Conservation (phyloP, 108 stramenopile species). For the Cyclotella atomus region DNA sequence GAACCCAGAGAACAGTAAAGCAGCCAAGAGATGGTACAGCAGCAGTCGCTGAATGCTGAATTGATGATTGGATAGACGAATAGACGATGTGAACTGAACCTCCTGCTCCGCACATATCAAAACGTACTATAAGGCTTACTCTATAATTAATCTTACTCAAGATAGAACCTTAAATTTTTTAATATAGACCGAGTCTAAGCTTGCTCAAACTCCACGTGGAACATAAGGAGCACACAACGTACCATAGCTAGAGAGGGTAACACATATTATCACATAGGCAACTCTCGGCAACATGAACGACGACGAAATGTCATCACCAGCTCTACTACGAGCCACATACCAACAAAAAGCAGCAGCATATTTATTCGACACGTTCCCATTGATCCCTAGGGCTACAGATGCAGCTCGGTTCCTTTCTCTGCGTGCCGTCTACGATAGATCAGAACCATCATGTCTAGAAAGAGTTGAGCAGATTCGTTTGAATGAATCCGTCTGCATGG, state of each 20-base stretch:
- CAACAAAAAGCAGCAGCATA: not conserved
- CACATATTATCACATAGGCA: not conserved
- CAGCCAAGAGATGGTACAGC: not conserved
- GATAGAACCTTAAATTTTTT: no score
- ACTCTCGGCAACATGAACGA: not conserved
- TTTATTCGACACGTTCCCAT: not conserved
- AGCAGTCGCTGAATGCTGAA: no score
- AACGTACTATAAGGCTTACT: no score
- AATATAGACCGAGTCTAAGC: not conserved
- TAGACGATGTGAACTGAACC: no score
- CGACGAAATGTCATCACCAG: not conserved
- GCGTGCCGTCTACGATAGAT: not conserved
- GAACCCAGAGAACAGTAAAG: not conserved
- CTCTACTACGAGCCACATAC: conserved; percentile 5
- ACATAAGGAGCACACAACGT: not conserved
- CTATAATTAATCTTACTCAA: no score
- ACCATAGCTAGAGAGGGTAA: not conserved
- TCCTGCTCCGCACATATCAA: no score
- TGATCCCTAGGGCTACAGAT: not conserved
- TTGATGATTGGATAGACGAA: no score
- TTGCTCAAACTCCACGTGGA: conserved; percentile 3
- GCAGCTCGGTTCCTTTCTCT: conserved; percentile 1
- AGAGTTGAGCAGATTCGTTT: not conserved
- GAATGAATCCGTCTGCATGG: conserved; percentile 32
- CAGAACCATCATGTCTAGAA: not conserved